Conservation (phyloP, 2,329 filamentous ascomycete genomes). For the Pseudocercospora eumusae region DNA sequence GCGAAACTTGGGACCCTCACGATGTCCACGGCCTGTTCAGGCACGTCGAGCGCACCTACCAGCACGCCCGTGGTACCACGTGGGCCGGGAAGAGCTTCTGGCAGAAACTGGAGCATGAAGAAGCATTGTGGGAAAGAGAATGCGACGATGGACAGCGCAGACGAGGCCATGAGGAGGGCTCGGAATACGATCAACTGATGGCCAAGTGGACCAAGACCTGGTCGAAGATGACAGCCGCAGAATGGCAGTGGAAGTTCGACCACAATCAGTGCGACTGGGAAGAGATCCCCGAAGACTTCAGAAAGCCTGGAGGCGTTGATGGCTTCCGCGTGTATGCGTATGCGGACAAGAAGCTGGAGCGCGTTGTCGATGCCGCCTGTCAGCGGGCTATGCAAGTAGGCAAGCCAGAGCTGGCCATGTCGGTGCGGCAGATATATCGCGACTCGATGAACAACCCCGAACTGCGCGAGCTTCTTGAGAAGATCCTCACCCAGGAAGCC, state of each 20-base stretch:
- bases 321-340: slow-evolving; percentile 15
- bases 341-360: slow-evolving; percentile 22
- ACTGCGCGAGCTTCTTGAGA: slow-evolving; percentile 44
- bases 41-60: slow-evolving; percentile 19
- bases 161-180: slow-evolving; percentile 25
- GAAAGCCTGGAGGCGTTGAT: not conserved
- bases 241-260: slow-evolving; percentile 27
- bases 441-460: slow-evolving; percentile 41
- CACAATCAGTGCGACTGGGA: slow-evolving; percentile 15
- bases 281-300: slow-evolving; percentile 15
- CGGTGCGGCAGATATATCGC: slow-evolving; percentile 45
- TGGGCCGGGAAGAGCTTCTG: slow-evolving; percentile 21
- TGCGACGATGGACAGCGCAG: slow-evolving; percentile 18
- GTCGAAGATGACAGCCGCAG: slow-evolving; percentile 21
- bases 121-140: slow-evolving; percentile 24
- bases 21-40: slow-evolving; percentile 22
- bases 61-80: slow-evolving; percentile 17
- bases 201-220: slow-evolving; percentile 22
- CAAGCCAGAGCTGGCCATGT: slow-evolving; percentile 39
- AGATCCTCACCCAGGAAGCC: slow-evolving; percentile 44
- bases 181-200: slow-evolving; percentile 28
- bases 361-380: slow-evolving; percentile 45
- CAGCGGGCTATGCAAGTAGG: slow-evolving; percentile 41
- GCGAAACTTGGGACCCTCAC: slow-evolving; percentile 20
- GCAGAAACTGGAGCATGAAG: slow-evolving; percentile 22